Evolutionary conservation across 129 eudicot species (phyloP).

Genomic region (Artemisia tridentata): DNA sequence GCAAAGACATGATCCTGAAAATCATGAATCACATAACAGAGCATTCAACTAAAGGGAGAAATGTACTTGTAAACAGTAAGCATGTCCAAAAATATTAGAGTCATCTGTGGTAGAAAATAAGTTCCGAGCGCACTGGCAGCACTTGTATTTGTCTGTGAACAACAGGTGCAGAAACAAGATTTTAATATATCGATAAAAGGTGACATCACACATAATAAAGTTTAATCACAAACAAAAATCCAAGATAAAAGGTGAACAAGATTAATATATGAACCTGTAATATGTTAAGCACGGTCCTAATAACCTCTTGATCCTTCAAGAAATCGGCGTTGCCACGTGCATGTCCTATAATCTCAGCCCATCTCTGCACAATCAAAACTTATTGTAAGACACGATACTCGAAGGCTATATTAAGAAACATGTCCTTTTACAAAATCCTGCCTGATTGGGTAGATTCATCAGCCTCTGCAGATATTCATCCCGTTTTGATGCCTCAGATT

Average conservation of each 20-base stretch:
- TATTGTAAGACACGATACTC: not conserved
- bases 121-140: constrained; percentile 93
- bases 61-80: constrained; percentile 87
- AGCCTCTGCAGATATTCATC: constrained; percentile 87
- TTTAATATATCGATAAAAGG: not conserved
- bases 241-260: too few relatives aligned
- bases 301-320: constrained; percentile 79
- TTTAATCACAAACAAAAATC: too few relatives aligned
- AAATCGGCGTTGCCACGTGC: constrained; percentile 91
- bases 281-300: constrained; percentile 90
- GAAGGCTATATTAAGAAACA: not conserved
- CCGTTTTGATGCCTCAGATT: constrained; percentile 76
- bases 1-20: not conserved
- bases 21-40: not conserved
- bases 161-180: constrained; percentile 1
- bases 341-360: constrained; percentile 91
- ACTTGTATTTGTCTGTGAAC: constrained; percentile 91
- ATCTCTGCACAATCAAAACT: constrained; percentile 56
- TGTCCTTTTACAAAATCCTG: not conserved
- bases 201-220: not conserved
- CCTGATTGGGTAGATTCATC: constrained; percentile 98
- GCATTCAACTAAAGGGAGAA: not conserved
- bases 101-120: constrained; percentile 71
- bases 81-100: constrained; percentile 90
- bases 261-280: constrained; percentile 62